Evolutionary conservation across 2,329 filamentous ascomycete species (phyloP).

Genomic region (Clonostachys byssicola): DNA sequence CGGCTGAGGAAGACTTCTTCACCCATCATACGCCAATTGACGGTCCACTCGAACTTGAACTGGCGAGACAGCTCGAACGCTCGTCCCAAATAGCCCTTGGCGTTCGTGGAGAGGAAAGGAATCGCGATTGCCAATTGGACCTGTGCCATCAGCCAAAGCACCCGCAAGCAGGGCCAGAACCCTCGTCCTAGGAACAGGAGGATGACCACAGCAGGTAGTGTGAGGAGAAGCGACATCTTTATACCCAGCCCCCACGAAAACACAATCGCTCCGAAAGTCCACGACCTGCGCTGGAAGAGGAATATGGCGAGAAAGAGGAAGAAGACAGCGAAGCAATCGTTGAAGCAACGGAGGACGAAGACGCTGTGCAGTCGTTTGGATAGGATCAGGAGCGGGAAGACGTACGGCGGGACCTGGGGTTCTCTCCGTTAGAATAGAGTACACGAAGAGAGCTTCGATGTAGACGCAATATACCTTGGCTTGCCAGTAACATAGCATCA

Average conservation of each 20-base stretch:
- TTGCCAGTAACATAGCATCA: slow-evolving; percentile 76
- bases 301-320: slow-evolving; percentile 82
- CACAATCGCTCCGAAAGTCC: slow-evolving; percentile 66
- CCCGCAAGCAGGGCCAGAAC: slow-evolving; percentile 57
- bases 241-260: slow-evolving; percentile 82
- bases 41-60: slow-evolving; percentile 97
- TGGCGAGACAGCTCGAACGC: slow-evolving; percentile 89
- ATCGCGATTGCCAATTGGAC: slow-evolving; percentile 65
- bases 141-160: slow-evolving; percentile 69
- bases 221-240: slow-evolving; percentile 89
- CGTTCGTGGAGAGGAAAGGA: slow-evolving; percentile 67
- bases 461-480: slow-evolving; percentile 51
- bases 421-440: slow-evolving; percentile 4
- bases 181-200: slow-evolving; percentile 73
- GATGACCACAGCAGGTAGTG: slow-evolving; percentile 74
- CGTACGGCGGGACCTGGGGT: slow-evolving; percentile 73
- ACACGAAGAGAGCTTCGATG: not conserved
- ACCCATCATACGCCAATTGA: slow-evolving; percentile 96
- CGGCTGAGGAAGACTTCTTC: slow-evolving; percentile 72
- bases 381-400: slow-evolving; percentile 79
- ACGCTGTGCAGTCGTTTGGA: slow-evolving; percentile 94
- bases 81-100: slow-evolving; percentile 68
- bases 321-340: slow-evolving; percentile 85
- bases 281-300: slow-evolving; percentile 69
- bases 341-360: slow-evolving; percentile 89